These are phyloP conservation scores for Podospora fimiseda DNA, from an alignment of 495 filamentous ascomycete genomes.

Conservation along the genomic window DNA sequence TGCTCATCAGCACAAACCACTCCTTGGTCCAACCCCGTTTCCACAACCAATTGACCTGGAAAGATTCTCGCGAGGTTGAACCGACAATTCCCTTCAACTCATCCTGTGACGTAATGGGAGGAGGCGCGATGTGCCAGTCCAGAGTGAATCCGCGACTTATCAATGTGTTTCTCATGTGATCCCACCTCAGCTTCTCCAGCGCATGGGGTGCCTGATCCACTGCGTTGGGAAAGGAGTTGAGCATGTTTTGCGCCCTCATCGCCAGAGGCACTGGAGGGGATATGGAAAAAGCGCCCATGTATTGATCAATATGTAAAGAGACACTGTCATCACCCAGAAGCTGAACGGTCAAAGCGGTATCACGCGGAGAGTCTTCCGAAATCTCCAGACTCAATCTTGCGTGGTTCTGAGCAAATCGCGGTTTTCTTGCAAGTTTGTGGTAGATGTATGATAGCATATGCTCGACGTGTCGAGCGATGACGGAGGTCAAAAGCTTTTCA, in stretches of 20 bases:
- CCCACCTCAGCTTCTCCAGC: conserved; percentile 53
- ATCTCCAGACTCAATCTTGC: conserved; percentile 49
- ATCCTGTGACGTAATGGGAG: conserved; percentile 46
- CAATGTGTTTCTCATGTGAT: conserved; percentile 56
- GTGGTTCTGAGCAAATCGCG: conserved; percentile 51
- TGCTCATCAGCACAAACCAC: conserved; percentile 63
- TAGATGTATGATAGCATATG: conserved; percentile 58
- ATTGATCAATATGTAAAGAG: conserved; percentile 62
- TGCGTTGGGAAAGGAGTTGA: conserved; percentile 49
- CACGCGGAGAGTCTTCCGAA: conserved; percentile 52
- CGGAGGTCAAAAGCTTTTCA: conserved; percentile 62
- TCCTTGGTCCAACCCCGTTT: conserved; percentile 54
- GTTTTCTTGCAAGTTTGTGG: conserved; percentile 45
- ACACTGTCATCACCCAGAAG: conserved; percentile 52
- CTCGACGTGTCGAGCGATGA: conserved; percentile 68
- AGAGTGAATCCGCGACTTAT: conserved; percentile 51
- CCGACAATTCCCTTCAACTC: conserved; percentile 53
- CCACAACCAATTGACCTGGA: conserved; percentile 58
- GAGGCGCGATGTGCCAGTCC: conserved; percentile 53
- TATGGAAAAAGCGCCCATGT: conserved; percentile 52
- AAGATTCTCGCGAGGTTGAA: conserved; percentile 36
- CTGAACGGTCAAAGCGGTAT: conserved; percentile 63
- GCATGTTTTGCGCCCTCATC: conserved; percentile 37
- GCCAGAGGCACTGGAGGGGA: conserved; percentile 37
- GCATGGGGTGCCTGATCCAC: conserved; percentile 47